phyloP scores from a whole-genome alignment of 2,329 filamentous ascomycete species.

The Aspergillus awamori region DNA sequence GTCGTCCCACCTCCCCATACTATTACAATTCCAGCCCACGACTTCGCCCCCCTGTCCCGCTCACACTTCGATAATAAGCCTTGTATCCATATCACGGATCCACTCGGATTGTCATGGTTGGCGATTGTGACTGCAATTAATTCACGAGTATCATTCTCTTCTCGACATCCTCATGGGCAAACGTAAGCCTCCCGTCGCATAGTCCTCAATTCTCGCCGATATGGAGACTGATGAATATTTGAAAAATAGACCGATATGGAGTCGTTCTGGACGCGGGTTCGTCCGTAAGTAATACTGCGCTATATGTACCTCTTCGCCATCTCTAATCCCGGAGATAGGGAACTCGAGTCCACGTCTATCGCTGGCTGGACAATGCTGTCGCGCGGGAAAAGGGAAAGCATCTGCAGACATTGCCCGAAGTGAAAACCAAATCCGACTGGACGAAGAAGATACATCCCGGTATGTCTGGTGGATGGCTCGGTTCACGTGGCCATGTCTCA shows the following conservation, averaged over 20 bases:
- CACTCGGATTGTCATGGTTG: too few relatives aligned
- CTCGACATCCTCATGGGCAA: slow-evolving; percentile 44
- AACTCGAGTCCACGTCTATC: slow-evolving; percentile 91
- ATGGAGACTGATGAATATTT: slow-evolving; percentile 7
- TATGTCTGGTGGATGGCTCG: slow-evolving; percentile 31
- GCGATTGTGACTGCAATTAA: too few relatives aligned
- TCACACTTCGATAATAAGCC: background rate
- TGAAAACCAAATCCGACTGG: slow-evolving; percentile 83
- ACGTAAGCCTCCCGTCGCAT: slow-evolving; percentile 33
- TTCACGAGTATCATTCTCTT: background rate
- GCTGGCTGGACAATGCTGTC: slow-evolving; percentile 78
- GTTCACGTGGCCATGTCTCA: background rate
- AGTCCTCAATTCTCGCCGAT: background rate
- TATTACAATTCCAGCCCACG: background rate
- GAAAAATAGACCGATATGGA: slow-evolving; percentile 68
- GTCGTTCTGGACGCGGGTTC: slow-evolving; percentile 97
- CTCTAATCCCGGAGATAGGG: slow-evolving; percentile 53
- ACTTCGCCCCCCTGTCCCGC: background rate
- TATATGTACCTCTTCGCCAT: background rate
- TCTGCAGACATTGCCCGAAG: slow-evolving; percentile 70
- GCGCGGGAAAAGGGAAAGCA: slow-evolving; percentile 66
- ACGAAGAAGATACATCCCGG: slow-evolving; percentile 94
- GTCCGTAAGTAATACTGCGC: slow-evolving; percentile 58
- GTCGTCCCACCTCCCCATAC: background rate
- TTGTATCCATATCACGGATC: background rate